Conservation (phyloP, 108 stramenopile species). For the Fistulifera pelliculosa region DNA sequence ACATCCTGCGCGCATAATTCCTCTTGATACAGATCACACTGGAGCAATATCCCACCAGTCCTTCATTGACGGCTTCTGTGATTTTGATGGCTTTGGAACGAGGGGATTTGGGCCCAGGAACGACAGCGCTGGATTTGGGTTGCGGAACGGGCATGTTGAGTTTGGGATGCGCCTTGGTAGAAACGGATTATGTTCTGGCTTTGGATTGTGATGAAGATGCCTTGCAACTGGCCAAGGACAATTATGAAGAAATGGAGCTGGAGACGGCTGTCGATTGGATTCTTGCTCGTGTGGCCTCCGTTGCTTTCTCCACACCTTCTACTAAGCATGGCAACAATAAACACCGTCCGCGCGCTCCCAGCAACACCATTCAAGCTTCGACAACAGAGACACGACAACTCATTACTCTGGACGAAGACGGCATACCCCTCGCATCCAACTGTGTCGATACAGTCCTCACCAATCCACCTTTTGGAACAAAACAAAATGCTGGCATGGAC, state of each 20-base stretch:
- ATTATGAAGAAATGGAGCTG: constrained; percentile 32
- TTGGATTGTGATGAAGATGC: constrained; percentile 86
- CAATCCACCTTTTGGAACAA: constrained; percentile 88
- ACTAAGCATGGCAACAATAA: constrained; percentile 5
- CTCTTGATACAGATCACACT: constrained; percentile 58
- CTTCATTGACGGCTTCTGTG: constrained; percentile 71
- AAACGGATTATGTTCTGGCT: constrained; percentile 44
- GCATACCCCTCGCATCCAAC: constrained; percentile 1
- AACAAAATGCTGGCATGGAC: constrained; percentile 85
- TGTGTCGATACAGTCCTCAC: constrained; percentile 64
- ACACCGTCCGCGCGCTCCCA: neutral
- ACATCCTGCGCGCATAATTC: too few relatives aligned
- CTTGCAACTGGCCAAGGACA: constrained; percentile 51
- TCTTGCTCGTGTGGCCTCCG: constrained; percentile 29
- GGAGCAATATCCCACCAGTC: constrained; percentile 88
- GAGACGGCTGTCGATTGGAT: constrained; percentile 23
- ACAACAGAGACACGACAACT: constrained; percentile 4
- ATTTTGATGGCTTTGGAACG: constrained; percentile 55
- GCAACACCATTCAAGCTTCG: neutral
- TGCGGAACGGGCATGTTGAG: constrained; percentile 92
- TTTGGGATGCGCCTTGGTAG: constrained; percentile 65
- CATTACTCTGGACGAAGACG: constrained; percentile 6
- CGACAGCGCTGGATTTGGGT: constrained; percentile 79
- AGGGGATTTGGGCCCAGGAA: constrained; percentile 51
- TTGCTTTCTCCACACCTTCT: neutral